Evolutionary conservation across 2,329 filamentous ascomycete species (phyloP), one percentile per base, ranked within the genome.

Genomic region (Penicillium sp.): DNA sequence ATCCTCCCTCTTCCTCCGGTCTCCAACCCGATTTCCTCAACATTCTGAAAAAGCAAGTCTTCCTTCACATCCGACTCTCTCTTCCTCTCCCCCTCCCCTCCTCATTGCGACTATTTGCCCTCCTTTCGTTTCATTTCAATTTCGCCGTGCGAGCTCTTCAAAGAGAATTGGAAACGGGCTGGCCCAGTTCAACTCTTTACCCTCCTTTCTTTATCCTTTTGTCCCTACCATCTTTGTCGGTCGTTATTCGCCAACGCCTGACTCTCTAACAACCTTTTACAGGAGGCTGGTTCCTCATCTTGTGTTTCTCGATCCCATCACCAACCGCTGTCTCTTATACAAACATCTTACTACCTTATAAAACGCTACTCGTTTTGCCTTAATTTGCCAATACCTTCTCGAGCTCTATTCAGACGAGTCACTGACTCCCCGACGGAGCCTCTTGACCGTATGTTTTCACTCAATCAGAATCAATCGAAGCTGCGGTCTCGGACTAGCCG

Each of bases 251-350:
- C 60, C 67, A 65, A 63, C 65, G 53, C 65, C 68, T 69, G 65
- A 66, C 64, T 64, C 62, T 38, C 44, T 68, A 64, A 61, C 58
- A 63, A 60, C 65, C 38, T 64, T 62, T 59, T 61, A 41, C 56
- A 61, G 64, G 75, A 77, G 76, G 75, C 76, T 70, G 76, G 76
- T 67, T 70, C 76, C 75, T 77, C 75, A 68, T 62, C 35, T 63
- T 60, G 63, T 66, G 64, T 67, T 67, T 63, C 57, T 62, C 59
- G 61, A 60, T 67, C 61, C 62, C 56, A 65, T 63, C 45, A 52
- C 64, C 61, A 51, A 61, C 66, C 63, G 58, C 58, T 58, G 63
- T 61, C 29, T 60, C 56, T 47, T 46, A 53, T 56, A 52, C 59
- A 49, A 52, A 53, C 64, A 64, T 26, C 46, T 52, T 52, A 55